Evolutionary conservation across 768 basidiomycete species (phyloP).

Genomic region (Paxillus involutus): DNA sequence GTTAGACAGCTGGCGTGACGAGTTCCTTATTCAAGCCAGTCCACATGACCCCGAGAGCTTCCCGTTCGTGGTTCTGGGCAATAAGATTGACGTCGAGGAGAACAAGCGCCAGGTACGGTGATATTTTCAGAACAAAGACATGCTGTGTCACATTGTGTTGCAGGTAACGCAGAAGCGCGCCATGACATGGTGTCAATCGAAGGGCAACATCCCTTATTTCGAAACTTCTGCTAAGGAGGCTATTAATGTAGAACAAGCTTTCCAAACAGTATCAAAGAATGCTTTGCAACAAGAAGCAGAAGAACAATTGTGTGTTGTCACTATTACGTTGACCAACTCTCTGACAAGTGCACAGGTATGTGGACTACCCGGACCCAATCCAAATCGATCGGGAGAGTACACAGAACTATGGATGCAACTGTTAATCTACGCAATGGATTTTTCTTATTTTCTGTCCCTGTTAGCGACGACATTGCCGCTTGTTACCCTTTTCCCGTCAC

Average conservation of each 20-base stretch:
- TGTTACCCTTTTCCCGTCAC: slow-evolving; percentile 33
- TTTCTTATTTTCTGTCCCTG: slow-evolving; percentile 26
- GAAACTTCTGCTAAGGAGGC: slow-evolving; percentile 99
- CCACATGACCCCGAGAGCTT: slow-evolving; percentile 99
- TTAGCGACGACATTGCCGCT: slow-evolving; percentile 23
- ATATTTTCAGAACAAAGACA: neutral
- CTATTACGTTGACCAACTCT: slow-evolving; percentile 3
- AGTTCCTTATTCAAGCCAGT: slow-evolving; percentile 98
- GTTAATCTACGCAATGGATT: slow-evolving; percentile 46
- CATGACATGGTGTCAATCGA: slow-evolving; percentile 99
- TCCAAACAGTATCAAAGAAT: slow-evolving; percentile 99
- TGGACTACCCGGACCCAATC: slow-evolving; percentile 99
- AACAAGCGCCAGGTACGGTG: slow-evolving; percentile 86
- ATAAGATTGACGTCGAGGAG: slow-evolving; percentile 99
- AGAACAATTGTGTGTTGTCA: slow-evolving; percentile 76
- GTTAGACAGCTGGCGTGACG: slow-evolving; percentile 98
- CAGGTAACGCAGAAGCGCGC: slow-evolving; percentile 99
- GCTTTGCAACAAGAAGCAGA: slow-evolving; percentile 97
- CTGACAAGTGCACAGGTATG: slow-evolving; percentile 62
- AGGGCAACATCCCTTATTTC: slow-evolving; percentile 99
- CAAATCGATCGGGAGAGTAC: slow-evolving; percentile 91
- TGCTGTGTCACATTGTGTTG: neutral
- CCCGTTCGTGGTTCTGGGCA: slow-evolving; percentile 98
- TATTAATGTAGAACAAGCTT: slow-evolving; percentile 99
- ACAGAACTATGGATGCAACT: slow-evolving; percentile 91